phyloP scores from a whole-genome alignment of 2,329 filamentous ascomycete genomes.

The Colletotrichum siamense region DNA sequence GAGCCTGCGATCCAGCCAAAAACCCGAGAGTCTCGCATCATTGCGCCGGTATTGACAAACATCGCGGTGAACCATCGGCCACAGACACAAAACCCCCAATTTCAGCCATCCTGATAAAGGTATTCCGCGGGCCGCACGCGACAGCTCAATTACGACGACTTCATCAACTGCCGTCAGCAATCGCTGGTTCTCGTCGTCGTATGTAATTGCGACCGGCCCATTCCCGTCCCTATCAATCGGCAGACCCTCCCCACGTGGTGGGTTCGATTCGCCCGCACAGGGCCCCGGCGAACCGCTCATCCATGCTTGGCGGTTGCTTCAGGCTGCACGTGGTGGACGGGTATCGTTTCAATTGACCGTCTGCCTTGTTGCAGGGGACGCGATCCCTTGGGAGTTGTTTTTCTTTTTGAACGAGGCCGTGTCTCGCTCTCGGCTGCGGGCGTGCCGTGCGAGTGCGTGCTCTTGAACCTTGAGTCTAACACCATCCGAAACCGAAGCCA shows the following conservation, averaged over 20 bases:
- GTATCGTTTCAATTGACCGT: background rate
- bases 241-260: constrained; percentile 14
- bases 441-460: background rate
- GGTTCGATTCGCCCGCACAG: constrained; percentile 8
- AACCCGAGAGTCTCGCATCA: background rate
- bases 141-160: background rate
- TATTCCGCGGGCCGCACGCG: background rate
- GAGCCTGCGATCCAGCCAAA: background rate
- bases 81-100: background rate
- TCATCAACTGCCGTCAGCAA: background rate
- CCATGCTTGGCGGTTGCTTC: background rate
- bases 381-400: background rate
- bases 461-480: background rate
- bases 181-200: background rate
- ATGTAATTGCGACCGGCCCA: background rate
- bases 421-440: background rate
- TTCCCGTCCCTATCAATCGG: constrained; percentile 10
- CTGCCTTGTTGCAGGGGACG: background rate
- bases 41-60: background rate
- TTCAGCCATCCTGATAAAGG: background rate
- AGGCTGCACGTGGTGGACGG: background rate
- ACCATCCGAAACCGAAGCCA: background rate
- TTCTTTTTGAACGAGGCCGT: background rate
- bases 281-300: background rate
- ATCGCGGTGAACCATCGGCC: background rate